Conservation (phyloP, 495 filamentous ascomycete genomes). For the Xylaria nigripes region DNA sequence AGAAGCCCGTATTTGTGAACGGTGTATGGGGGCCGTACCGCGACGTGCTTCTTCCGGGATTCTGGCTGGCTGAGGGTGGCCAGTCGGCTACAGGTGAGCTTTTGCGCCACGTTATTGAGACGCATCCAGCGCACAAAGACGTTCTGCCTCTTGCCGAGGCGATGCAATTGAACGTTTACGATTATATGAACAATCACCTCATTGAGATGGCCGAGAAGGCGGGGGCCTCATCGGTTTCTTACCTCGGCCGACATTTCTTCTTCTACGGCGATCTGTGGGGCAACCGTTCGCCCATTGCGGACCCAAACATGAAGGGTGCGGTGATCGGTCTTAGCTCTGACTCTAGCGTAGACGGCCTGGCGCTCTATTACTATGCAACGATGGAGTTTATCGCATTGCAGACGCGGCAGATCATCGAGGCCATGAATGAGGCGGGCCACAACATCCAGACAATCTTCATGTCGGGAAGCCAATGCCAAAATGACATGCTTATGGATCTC, state of each 20-base stretch:
- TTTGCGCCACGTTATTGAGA: conserved; percentile 87
- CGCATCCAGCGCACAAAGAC: conserved; percentile 78
- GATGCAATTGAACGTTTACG: conserved; percentile 78
- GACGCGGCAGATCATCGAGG: conserved; percentile 87
- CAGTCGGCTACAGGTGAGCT: conserved; percentile 94
- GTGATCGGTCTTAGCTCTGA: conserved; percentile 80
- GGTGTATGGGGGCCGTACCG: conserved; percentile 97
- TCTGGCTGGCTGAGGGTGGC: conserved; percentile 94
- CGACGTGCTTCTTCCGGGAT: conserved; percentile 82
- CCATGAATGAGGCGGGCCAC: conserved; percentile 83
- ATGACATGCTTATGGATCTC: conserved; percentile 79
- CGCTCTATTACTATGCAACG: conserved; percentile 83
- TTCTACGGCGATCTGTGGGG: conserved; percentile 99
- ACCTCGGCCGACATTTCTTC: conserved; percentile 85
- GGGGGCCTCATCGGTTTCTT: conserved; percentile 68
- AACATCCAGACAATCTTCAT: conserved; percentile 89
- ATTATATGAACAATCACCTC: conserved; percentile 86
- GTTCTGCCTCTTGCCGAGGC: conserved; percentile 66
- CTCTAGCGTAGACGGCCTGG: conserved; percentile 73
- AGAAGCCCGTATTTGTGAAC: conserved; percentile 78
- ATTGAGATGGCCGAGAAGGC: conserved; percentile 59
- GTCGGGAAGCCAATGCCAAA: conserved; percentile 96
- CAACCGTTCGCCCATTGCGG: conserved; percentile 87
- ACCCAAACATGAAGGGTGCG: conserved; percentile 83
- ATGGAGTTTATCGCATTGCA: conserved; percentile 98